Evolutionary conservation across 345 rosid species (phyloP).

Genomic region (Bretschneidera sinensis): DNA sequence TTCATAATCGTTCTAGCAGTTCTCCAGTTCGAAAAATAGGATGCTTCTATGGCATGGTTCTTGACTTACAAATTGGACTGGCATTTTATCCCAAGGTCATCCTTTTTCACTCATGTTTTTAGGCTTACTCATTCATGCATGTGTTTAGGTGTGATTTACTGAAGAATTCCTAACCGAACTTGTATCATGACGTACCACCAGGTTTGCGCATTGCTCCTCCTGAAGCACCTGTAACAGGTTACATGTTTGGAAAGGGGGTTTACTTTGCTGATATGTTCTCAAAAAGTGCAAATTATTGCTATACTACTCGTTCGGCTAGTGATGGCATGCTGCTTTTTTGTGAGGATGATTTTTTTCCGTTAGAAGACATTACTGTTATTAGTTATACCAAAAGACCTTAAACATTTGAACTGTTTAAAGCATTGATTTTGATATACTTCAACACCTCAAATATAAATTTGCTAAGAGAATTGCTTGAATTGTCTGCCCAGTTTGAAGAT

Average conservation of each 20-base stretch:
- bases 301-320: conserved; percentile 33
- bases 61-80: conserved; percentile 94
- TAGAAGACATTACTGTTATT: not conserved
- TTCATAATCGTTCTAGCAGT: conserved; percentile 37
- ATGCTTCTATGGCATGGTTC: conserved; percentile 98
- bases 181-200: conserved; percentile 27
- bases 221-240: conserved; percentile 86
- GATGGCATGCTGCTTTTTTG: conserved; percentile 81
- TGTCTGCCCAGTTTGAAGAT: not conserved
- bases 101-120: conserved; percentile 12
- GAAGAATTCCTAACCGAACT: conserved; percentile 14
- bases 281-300: conserved; percentile 92
- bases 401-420: not conserved
- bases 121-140: not conserved
- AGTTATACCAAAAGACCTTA: not conserved
- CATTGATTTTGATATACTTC: not conserved
- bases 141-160: conserved; percentile 2
- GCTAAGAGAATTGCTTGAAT: too few relatives aligned
- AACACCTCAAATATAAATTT: too few relatives aligned
- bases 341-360: conserved; percentile 43
- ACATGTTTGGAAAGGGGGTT: conserved; percentile 97
- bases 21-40: conserved; percentile 52
- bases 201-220: conserved; percentile 97
- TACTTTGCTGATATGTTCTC: conserved; percentile 98
- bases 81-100: conserved; percentile 90